Base-by-base conservation (phyloP, 495 filamentous ascomycete genomes). In the Penicillium argentinense region DNA sequence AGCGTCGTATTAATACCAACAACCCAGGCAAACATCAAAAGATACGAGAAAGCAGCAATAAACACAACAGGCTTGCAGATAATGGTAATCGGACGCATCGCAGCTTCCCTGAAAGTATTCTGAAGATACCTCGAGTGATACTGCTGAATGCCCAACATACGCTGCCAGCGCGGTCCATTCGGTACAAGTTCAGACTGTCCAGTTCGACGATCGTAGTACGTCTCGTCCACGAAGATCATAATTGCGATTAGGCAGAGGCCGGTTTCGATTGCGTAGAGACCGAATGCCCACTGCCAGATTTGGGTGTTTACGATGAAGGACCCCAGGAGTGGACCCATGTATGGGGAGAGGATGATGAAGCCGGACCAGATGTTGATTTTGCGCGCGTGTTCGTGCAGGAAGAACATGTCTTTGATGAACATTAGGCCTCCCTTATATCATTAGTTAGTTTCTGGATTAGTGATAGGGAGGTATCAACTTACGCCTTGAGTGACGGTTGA, bases 401-500 rank as follows among this genome's bases (percentile, higher is more conserved):
- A 85, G 65, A 83, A 85, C 39, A 83, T 69, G 62, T 85, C 82
- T 53, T 84, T 80, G 53, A 85, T 76, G 56, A 77, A 82, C 68
- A 83, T 82, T 14, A 85, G 65, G 2, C 79, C 81, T 22, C 78
- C 78, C 53, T 71, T 57, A 5, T 38, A 9, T 21, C 5, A 8
- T 0, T 3, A 1, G 29, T 38, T 38, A 23, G 19, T 63, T 64
- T 39, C 9, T 14, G 14, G n/a, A 23, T 12, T 4, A 17, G 25
- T 6, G 27, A 4, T 3, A 37, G 18, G 9, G 17, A 6, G 42
- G 32, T 6, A 8, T 16, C 3, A 11, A 45, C 37, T 7, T 33
- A 47, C 45, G 12, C 66, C 73, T 58, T 79, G 73, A 0, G 67
- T 71, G 2, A 82, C 80, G 3, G 74, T 83, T 5, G 75, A 76